A percentile compares a stretch with the other conserved stretches of the same genome.
These are phyloP conservation scores for Cytospora piceae DNA, from an alignment of 2,329 filamentous ascomycete species.

Conservation along the genomic window DNA sequence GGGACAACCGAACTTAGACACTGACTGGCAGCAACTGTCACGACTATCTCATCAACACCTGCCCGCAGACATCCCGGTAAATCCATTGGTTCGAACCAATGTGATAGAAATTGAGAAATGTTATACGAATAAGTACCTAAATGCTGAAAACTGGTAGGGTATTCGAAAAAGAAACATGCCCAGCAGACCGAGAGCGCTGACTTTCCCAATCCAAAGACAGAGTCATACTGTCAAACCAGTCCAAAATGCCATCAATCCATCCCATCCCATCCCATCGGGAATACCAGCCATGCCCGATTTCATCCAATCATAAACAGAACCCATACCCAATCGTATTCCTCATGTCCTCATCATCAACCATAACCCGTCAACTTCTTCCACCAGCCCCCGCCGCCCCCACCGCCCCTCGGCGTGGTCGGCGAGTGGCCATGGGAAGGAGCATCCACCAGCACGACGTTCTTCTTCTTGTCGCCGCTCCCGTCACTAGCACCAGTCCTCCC, in stretches of 20 bases:
- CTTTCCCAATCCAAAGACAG: not conserved
- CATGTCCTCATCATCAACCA: constrained; percentile 22
- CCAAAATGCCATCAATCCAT: not conserved
- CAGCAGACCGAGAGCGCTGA: constrained; percentile 11
- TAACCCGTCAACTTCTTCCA: constrained; percentile 58
- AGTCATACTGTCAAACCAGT: not conserved
- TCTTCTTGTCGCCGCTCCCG: constrained; percentile 46
- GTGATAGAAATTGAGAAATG: not conserved
- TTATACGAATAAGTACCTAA: constrained; percentile 3
- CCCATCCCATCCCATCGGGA: not conserved
- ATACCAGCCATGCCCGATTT: constrained; percentile 2
- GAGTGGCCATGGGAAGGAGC: too few relatives aligned
- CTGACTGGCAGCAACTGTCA: not conserved
- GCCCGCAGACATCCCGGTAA: not conserved
- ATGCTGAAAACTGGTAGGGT: constrained; percentile 14
- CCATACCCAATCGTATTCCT: constrained; percentile 1
- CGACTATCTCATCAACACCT: not conserved
- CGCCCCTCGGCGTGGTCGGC: constrained; percentile 49
- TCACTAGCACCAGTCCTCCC: constrained; percentile 48
- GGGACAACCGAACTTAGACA: not conserved
- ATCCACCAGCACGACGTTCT: constrained; percentile 49
- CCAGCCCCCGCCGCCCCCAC: constrained; percentile 51
- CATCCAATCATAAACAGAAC: constrained; percentile 2
- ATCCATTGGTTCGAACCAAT: not conserved
- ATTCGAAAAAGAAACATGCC: constrained; percentile 16